Evolutionary conservation across 2,329 filamentous ascomycete genomes (phyloP).

Genomic region (Fonsecaea pedrosoi): DNA sequence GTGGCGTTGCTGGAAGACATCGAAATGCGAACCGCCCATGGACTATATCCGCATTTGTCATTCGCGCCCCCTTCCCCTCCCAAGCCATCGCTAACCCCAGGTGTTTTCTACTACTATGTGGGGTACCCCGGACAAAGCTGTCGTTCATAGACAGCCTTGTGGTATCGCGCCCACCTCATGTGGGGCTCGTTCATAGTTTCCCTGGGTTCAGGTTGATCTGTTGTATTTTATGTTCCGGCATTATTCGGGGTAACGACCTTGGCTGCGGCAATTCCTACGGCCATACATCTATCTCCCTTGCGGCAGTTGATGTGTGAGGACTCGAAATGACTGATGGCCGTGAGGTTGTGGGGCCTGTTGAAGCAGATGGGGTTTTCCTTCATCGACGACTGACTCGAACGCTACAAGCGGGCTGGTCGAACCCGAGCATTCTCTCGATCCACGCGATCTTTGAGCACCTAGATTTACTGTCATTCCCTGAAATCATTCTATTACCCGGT

Average conservation of each 20-base stretch:
- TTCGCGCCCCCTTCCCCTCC: too few relatives aligned
- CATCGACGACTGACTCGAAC: background rate
- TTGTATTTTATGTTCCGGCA: background rate
- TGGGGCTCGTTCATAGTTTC: background rate
- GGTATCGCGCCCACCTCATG: background rate
- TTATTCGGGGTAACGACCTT: background rate
- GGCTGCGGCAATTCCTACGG: background rate
- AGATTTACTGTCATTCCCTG: background rate
- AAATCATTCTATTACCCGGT: background rate
- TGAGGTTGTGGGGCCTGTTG: background rate
- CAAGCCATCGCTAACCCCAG: background rate
- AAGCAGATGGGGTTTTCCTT: background rate
- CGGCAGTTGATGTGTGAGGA: background rate
- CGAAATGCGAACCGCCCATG: background rate
- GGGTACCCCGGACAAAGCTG: constrained; percentile 12
- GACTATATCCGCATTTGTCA: background rate
- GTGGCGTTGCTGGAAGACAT: background rate
- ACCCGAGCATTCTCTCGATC: background rate
- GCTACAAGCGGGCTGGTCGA: background rate
- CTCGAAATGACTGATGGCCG: background rate
- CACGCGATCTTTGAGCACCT: background rate
- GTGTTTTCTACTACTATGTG: background rate
- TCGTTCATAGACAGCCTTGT: background rate
- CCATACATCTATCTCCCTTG: background rate
- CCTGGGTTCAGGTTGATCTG: background rate